phyloP scores from a whole-genome alignment of 768 basidiomycete species.

The Boletus eberwhitei region DNA sequence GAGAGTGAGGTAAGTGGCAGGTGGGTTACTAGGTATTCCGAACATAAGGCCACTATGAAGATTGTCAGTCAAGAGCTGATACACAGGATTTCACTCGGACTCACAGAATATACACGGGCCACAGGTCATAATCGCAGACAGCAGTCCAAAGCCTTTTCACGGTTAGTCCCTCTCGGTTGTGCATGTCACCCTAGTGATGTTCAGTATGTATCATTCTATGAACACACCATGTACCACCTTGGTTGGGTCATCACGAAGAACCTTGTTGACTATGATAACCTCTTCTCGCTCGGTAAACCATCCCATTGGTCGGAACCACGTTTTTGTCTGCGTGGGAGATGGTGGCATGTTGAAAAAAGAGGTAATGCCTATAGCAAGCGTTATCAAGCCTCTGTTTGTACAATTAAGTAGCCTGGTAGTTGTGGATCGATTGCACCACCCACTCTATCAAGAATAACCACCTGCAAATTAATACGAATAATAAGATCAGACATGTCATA shows the following conservation, averaged over 20 bases:
- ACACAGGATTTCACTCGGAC: not conserved
- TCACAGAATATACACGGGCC: slow-evolving; percentile 60
- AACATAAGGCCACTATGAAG: slow-evolving; percentile 47
- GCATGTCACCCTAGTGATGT: slow-evolving; percentile 46
- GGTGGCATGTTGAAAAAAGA: slow-evolving; percentile 61
- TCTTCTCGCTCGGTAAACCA: slow-evolving; percentile 67
- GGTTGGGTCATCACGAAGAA: slow-evolving; percentile 62
- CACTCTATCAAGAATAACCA: slow-evolving; percentile 39
- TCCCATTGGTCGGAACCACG: slow-evolving; percentile 55
- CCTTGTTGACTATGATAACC: slow-evolving; percentile 53
- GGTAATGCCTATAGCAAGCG: slow-evolving; percentile 48
- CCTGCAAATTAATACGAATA: slow-evolving; percentile 12
- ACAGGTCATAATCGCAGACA: slow-evolving; percentile 59
- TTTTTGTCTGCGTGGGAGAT: slow-evolving; percentile 56
- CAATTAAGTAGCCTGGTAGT: not conserved
- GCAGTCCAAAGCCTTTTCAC: slow-evolving; percentile 50
- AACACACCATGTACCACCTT: slow-evolving; percentile 34
- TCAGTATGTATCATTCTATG: not conserved
- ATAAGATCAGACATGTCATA: not conserved
- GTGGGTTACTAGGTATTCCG: slow-evolving; percentile 46
- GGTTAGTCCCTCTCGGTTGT: slow-evolving; percentile 61
- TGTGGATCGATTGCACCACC: not conserved
- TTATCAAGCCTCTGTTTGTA: slow-evolving; percentile 31
- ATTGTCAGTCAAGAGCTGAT: not conserved
- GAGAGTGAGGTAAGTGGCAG: slow-evolving; percentile 55